Evolutionary conservation across 2,329 filamentous ascomycete species (phyloP).

Genomic region (Colletotrichum sp.): DNA sequence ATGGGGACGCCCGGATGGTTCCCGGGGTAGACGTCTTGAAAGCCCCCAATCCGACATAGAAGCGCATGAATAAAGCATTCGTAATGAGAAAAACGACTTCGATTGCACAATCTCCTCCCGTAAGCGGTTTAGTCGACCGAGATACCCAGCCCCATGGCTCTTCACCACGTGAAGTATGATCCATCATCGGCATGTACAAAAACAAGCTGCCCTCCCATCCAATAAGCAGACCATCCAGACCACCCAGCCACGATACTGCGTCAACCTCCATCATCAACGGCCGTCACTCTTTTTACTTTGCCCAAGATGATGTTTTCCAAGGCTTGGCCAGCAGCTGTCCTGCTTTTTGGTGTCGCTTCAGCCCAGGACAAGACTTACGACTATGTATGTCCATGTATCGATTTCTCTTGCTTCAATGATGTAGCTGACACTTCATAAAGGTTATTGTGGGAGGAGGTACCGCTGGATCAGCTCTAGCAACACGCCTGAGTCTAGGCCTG

Average conservation of each 20-base stretch:
- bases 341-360: neutral
- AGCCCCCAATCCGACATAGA: neutral
- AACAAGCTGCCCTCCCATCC: neutral
- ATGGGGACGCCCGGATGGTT: neutral
- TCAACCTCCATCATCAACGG: neutral
- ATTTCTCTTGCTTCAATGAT: neutral
- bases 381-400: constrained; percentile 23
- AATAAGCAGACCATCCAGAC: neutral
- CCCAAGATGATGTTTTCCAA: neutral
- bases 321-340: neutral
- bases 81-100: neutral
- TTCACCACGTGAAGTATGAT: no score
- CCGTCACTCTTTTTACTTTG: neutral
- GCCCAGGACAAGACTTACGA: constrained; percentile 21
- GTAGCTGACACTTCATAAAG: neutral
- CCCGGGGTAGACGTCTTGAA: neutral
- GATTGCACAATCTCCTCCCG: neutral
- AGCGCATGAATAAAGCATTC: neutral
- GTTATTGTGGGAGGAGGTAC: constrained; percentile 7
- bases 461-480: constrained; percentile 1
- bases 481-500: constrained; percentile 34
- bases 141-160: neutral
- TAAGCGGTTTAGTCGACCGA: neutral
- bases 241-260: neutral
- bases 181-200: neutral